These are phyloP conservation scores for Annulohypoxylon maeteangense DNA, from an alignment of 495 filamentous ascomycete genomes.

Conservation along the genomic window DNA sequence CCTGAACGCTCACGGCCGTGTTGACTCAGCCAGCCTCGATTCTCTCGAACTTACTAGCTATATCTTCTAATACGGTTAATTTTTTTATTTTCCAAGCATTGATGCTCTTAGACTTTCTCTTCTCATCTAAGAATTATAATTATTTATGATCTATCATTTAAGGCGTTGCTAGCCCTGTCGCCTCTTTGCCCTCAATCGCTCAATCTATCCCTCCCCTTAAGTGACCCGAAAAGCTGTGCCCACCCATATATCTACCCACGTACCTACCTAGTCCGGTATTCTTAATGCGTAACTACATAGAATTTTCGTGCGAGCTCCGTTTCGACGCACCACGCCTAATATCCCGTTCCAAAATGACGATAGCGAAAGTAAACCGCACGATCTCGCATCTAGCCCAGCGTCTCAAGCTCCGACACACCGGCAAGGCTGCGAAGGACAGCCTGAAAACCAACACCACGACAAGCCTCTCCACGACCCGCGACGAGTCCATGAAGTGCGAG, in stretches of 20 bases:
- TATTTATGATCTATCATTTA: background rate
- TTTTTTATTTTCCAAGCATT: background rate
- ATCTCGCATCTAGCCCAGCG: background rate
- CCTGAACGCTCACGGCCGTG: background rate
- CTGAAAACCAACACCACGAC: background rate
- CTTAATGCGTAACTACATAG: background rate
- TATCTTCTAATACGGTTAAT: background rate
- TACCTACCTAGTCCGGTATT: background rate
- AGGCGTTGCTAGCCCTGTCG: background rate
- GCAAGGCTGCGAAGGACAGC: background rate
- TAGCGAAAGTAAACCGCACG: constrained; percentile 3
- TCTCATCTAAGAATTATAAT: background rate
- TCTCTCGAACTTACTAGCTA: background rate
- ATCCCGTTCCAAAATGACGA: background rate
- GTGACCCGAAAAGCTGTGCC: background rate
- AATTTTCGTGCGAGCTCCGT: background rate
- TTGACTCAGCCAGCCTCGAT: background rate
- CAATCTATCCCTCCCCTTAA: background rate
- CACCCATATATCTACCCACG: background rate
- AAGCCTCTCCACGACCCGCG: constrained; percentile 1
- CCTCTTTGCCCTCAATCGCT: background rate
- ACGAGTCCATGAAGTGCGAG: constrained; percentile 51
- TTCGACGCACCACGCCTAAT: background rate
- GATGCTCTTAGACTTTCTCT: background rate
- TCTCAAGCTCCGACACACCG: background rate